phyloP scores from a whole-genome alignment of 306 rosid species.

The Datisca glomerata region DNA sequence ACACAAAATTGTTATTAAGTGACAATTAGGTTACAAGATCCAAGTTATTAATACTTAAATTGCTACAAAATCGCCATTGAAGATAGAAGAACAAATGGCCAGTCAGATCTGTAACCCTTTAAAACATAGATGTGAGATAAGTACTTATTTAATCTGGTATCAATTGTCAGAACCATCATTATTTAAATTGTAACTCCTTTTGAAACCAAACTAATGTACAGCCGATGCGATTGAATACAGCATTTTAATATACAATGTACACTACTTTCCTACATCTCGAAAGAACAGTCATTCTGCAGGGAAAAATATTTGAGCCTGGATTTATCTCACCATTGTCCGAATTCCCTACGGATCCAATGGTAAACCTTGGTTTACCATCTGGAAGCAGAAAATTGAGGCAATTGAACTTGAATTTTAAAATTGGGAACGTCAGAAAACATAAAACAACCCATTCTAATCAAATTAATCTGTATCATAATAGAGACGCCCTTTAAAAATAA shows the following conservation, averaged over 20 bases:
- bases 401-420: background rate
- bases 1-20: background rate
- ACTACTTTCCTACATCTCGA: too few species aligned
- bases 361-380: too few species aligned
- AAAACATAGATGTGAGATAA: background rate
- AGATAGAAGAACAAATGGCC: background rate
- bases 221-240: too few species aligned
- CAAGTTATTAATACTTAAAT: too few species aligned
- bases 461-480: background rate
- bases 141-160: background rate
- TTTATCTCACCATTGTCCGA: background rate
- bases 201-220: too few species aligned
- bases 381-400: too few species aligned
- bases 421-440: background rate
- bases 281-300: background rate
- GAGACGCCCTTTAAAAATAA: background rate
- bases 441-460: background rate
- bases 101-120: background rate
- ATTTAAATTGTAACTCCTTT: background rate
- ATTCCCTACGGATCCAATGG: background rate
- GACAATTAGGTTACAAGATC: too few species aligned
- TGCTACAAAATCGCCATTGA: background rate
- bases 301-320: background rate
- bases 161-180: background rate
- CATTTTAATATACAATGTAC: too few species aligned